Evolutionary conservation across 2,329 filamentous ascomycete genomes (phyloP).

Genomic region (Elsinoe batatas): DNA sequence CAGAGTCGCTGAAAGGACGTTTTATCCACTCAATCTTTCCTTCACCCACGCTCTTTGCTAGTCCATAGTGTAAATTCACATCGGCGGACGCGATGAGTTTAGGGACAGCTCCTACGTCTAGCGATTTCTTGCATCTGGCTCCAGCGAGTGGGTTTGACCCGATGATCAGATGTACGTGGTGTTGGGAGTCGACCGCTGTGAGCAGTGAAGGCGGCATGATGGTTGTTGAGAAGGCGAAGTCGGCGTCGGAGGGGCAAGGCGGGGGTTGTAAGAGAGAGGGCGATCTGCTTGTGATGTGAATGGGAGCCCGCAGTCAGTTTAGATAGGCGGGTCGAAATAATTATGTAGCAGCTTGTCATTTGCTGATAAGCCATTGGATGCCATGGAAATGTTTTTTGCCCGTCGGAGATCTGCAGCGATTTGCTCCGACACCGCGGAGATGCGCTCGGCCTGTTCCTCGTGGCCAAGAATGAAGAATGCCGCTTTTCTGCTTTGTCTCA

Average conservation of each 20-base stretch:
- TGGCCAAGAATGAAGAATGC: not conserved
- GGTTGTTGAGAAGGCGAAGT: not conserved
- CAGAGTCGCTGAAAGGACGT: conserved; percentile 56
- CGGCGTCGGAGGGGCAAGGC: not conserved
- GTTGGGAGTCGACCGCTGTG: conserved; percentile 59
- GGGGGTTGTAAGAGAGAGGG: not conserved
- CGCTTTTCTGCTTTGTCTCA: no score
- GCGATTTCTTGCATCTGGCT: conserved; percentile 66
- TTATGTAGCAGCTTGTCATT: not conserved
- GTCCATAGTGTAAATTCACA: conserved; percentile 46
- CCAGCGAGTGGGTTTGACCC: conserved; percentile 83
- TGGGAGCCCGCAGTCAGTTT: not conserved
- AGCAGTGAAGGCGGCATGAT: conserved; percentile 50
- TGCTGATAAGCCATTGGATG: conserved; percentile 1
- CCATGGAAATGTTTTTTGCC: conserved; percentile 2
- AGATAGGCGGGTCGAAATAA: not conserved
- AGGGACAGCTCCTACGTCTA: conserved; percentile 72
- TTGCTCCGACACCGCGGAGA: conserved; percentile 9
- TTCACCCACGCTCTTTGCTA: conserved; percentile 56
- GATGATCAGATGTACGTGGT: conserved; percentile 72
- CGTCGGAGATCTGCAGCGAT: conserved; percentile 6
- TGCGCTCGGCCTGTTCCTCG: not conserved
- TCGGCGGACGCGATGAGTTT: conserved; percentile 65
- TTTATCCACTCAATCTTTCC: conserved; percentile 57
- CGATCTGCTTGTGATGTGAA: no score